Conservation (phyloP, 1,284 basidiomycete genomes). For the Clitocybe nebularis region DNA sequence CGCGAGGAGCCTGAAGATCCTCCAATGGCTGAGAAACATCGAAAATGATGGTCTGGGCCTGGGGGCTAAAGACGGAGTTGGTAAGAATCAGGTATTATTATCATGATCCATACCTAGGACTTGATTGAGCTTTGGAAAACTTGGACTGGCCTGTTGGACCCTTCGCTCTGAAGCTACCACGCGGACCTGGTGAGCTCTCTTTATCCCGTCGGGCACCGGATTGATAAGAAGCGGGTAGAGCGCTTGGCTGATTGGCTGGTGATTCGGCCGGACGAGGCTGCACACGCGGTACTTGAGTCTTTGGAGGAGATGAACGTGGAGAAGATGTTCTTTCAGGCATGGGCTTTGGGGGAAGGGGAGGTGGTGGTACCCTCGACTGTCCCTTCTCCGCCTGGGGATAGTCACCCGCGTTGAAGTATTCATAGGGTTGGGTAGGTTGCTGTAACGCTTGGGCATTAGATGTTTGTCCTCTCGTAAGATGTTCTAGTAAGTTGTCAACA, state of each 20-base stretch:
- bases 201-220: conserved; percentile 50
- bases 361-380: conserved; percentile 33
- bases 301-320: conserved; percentile 64
- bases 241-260: conserved; percentile 39
- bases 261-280: conserved; percentile 41
- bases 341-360: conserved; percentile 51
- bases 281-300: conserved; percentile 39
- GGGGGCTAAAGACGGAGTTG: conserved; percentile 41
- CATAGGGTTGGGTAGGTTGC: conserved; percentile 35
- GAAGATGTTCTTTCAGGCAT: conserved; percentile 44
- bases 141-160: conserved; percentile 37
- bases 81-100: conserved; percentile 16
- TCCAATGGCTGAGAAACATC: conserved; percentile 69
- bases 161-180: conserved; percentile 40
- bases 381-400: conserved; percentile 43
- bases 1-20: conserved; percentile 67
- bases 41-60: conserved; percentile 64
- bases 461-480: conserved; percentile 54
- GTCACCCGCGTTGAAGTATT: conserved; percentile 43
- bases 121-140: conserved; percentile 44
- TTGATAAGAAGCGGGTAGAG: conserved; percentile 23
- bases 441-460: conserved; percentile 33
- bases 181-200: conserved; percentile 63
- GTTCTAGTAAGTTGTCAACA: conserved; percentile 73
- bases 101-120: conserved; percentile 45